Conservation (phyloP, 352 stramenopile genomes). For the Phytophthora lateralis region DNA sequence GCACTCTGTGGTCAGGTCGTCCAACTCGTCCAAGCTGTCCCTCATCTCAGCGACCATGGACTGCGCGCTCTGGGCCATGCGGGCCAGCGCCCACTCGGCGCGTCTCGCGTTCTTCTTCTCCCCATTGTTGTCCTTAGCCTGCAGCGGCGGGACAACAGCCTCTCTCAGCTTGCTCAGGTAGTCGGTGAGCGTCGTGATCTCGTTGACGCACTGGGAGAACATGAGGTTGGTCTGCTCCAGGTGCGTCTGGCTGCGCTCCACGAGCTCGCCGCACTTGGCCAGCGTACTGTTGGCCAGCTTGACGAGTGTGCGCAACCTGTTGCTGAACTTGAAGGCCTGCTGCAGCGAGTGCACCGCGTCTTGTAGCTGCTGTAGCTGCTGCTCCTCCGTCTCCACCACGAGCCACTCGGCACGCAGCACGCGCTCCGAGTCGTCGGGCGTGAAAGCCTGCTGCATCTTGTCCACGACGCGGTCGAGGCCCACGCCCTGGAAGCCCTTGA, state of each 20-base stretch:
- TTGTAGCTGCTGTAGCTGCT: conserved; percentile 69
- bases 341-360: conserved; percentile 67
- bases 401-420: conserved; percentile 75
- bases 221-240: conserved; percentile 83
- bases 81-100: conserved; percentile 75
- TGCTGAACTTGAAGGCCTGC: conserved; percentile 86
- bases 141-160: conserved; percentile 55
- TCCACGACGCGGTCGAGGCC: conserved; percentile 56
- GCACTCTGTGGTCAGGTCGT: conserved; percentile 81
- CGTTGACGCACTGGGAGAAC: conserved; percentile 80
- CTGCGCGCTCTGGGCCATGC: conserved; percentile 74
- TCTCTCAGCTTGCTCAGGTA: conserved; percentile 81
- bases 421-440: conserved; percentile 72
- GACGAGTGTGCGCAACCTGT: conserved; percentile 62
- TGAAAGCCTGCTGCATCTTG: conserved; percentile 74
- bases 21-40: conserved; percentile 76
- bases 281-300: conserved; percentile 76
- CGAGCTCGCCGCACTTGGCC: conserved; percentile 67
- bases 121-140: conserved; percentile 67
- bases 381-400: conserved; percentile 79
- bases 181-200: conserved; percentile 76
- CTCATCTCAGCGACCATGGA: conserved; percentile 75
- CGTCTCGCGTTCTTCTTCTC: conserved; percentile 74
- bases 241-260: conserved; percentile 71
- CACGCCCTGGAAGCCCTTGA: conserved; percentile 64